Conservation (phyloP, 768 basidiomycete genomes). For the Boletus pseudo-olivaceus region DNA sequence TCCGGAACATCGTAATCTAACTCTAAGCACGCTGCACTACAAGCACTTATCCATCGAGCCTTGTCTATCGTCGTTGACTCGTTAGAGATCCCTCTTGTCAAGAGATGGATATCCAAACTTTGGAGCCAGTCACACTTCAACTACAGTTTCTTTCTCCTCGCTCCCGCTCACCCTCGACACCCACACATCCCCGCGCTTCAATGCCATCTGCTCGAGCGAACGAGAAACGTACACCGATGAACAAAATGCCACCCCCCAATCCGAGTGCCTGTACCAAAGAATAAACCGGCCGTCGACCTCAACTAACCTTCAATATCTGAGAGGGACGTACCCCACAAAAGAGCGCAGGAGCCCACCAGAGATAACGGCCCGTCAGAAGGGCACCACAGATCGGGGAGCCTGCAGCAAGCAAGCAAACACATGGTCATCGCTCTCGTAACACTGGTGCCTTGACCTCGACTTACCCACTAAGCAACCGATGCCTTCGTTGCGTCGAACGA, state of each 20-base stretch:
- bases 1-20: too few species aligned
- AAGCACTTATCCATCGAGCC: neutral
- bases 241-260: slow-evolving; percentile 3
- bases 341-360: slow-evolving; percentile 56
- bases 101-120: neutral
- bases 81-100: neutral
- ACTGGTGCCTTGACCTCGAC: neutral
- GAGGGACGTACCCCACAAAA: slow-evolving; percentile 41
- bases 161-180: too few species aligned
- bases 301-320: neutral
- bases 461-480: slow-evolving; percentile 22
- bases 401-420: slow-evolving; percentile 24
- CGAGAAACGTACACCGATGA: slow-evolving; percentile 14
- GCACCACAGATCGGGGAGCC: slow-evolving; percentile 59
- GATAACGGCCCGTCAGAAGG: slow-evolving; percentile 44
- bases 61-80: too few species aligned
- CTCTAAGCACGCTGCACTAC: neutral
- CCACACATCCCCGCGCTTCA: too few species aligned
- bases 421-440: neutral
- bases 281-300: neutral
- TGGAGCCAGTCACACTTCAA: neutral
- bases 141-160: neutral
- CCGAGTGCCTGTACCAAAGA: slow-evolving; percentile 3
- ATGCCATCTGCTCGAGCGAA: neutral
- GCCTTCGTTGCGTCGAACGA: slow-evolving; percentile 9